These are phyloP conservation scores for Phytopythium kandeliae DNA, from an alignment of 352 stramenopile genomes.

Conservation along the genomic window DNA sequence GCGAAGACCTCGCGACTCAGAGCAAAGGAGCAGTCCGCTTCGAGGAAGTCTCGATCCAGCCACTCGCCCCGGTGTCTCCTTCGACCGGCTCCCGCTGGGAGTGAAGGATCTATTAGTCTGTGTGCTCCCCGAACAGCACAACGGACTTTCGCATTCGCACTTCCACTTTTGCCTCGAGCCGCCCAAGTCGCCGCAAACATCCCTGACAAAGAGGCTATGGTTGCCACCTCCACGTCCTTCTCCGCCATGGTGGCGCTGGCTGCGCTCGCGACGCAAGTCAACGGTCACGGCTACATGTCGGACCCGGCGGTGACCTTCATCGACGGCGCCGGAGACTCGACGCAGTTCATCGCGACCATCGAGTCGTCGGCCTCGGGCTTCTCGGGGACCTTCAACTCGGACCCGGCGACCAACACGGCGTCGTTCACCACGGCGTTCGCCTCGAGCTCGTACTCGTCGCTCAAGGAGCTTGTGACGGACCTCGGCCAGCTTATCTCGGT, in stretches of 20 bases:
- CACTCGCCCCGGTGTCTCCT: neutral
- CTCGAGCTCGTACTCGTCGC: constrained; percentile 11
- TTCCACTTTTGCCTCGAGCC: neutral
- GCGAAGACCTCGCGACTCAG: too few relatives aligned
- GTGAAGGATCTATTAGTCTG: neutral
- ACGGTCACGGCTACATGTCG: constrained; percentile 19
- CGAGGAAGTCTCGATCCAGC: neutral
- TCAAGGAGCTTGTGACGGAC: constrained; percentile 11
- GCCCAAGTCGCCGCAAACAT: neutral
- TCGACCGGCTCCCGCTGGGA: neutral
- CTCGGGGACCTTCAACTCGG: constrained; percentile 17
- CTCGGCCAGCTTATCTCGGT: constrained; percentile 11
- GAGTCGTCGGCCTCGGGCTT: constrained; percentile 17
- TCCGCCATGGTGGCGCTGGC: constrained; percentile 13
- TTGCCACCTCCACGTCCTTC: constrained; percentile 12
- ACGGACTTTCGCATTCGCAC: neutral
- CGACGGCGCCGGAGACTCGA: constrained; percentile 12
- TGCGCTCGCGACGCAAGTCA: constrained; percentile 7
- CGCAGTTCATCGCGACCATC: constrained; percentile 25
- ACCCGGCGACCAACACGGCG: constrained; percentile 15
- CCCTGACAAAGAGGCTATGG: constrained; percentile 9
- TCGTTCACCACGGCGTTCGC: constrained; percentile 21
- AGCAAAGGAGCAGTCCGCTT: neutral
- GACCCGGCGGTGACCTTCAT: constrained; percentile 17
- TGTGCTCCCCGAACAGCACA: neutral